Evolutionary conservation across 148 eudicot species (phyloP).

Genomic region (Pouteria glomerata): DNA sequence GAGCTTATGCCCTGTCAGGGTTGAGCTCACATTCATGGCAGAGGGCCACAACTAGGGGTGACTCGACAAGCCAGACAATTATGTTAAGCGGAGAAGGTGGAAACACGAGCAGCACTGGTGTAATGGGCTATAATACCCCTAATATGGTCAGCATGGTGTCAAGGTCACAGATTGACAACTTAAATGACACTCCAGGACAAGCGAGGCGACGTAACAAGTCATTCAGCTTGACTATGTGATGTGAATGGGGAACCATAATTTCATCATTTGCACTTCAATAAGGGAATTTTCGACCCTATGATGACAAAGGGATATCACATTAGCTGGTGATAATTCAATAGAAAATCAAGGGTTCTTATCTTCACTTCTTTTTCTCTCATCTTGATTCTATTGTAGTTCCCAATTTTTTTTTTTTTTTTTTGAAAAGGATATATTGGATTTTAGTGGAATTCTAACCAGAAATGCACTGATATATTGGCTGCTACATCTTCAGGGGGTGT

Average conservation of each 20-base stretch:
- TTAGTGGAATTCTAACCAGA: neutral
- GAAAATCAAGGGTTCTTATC: neutral
- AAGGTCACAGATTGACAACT: conserved; percentile 10
- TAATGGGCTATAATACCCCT: conserved; percentile 12
- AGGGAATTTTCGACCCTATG: neutral
- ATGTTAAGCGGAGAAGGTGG: neutral
- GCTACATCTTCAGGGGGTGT: neutral
- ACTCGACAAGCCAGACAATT: neutral
- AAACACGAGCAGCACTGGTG: conserved; percentile 7
- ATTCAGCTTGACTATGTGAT: neutral
- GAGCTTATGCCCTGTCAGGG: conserved; percentile 27
- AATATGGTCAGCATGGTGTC: conserved; percentile 16
- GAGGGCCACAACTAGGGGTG: conserved; percentile 30
- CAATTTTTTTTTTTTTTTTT: neutral
- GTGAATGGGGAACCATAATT: neutral
- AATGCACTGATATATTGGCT: neutral
- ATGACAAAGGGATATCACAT: neutral
- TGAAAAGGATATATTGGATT: neutral
- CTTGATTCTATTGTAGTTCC: neutral
- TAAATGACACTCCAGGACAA: neutral
- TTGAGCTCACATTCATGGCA: too few relatives aligned
- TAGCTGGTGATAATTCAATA: neutral
- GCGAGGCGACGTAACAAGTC: neutral
- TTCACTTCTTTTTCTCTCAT: neutral
- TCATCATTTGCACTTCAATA: neutral